Base-by-base conservation (phyloP, 371 early-diverging fungal genomes). In the Mucor irregularis region DNA sequence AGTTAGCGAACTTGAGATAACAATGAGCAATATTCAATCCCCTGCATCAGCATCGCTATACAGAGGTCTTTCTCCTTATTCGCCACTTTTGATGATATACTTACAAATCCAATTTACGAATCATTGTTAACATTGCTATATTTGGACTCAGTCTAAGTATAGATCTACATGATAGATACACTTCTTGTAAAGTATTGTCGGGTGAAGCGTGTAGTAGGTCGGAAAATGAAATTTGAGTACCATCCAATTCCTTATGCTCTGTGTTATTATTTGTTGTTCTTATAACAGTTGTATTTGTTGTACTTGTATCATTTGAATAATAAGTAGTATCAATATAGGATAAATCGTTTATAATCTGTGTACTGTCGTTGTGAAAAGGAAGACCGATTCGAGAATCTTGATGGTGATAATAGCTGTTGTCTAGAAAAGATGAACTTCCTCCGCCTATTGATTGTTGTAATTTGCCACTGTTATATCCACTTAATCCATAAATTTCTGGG, bases 101-200 rank as follows among this genome's bases (percentile, higher is more conserved):
- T 62, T 62, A 66, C 67, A 66, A 50, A 39, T 66, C 62, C 44
- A 66, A 42, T 42, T 53, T 58, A 22, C 54, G 48, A 37, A 66
- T 44, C 42, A 43, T 49, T 38, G 57, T 53, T 33, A 66, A 38
- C 50, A 66, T 37, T 7, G 58, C 58, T 28, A 66, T 66, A 53
- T 66, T 66, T 17, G 49, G 40, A 30, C 58, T 66, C 1, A 66
- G 48, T 5, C 43, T 44, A 21, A 34, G 28, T 30, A 66, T 58
- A 24, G 44, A 51, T 40, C 52, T 50, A 5, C 8, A 17, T 5
- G 62, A 28, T 22, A 66, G 25, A 30, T 58, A 53, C 0, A 64
- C 45, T 13, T 52, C 53, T 14, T 26, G 28, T n/a, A 54, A 33
- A 5, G 54, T 30, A 34, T 50, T 58, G 30, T 64, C 53, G 3